Conservation (phyloP, 139 green algal species). For the Chlamydomonas urium region DNA sequence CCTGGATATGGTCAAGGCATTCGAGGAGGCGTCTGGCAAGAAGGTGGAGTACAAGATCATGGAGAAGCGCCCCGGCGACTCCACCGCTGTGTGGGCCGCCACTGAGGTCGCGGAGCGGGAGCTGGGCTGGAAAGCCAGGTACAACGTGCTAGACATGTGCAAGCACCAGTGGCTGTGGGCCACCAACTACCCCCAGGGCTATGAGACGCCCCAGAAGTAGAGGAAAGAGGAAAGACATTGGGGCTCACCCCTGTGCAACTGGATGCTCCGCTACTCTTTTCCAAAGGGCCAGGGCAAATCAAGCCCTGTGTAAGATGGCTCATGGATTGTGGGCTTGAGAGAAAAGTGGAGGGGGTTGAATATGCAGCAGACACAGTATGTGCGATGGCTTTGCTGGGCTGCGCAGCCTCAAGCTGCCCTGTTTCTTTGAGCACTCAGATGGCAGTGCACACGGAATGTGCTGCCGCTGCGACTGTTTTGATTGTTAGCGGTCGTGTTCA, state of each 20-base stretch:
- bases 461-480: too few relatives aligned
- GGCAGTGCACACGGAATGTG: too few relatives aligned
- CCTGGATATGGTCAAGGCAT: constrained; percentile 92
- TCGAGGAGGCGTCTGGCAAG: constrained; percentile 86
- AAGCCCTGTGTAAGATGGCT: background rate
- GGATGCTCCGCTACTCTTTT: background rate
- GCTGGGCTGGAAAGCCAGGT: constrained; percentile 89
- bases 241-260: background rate
- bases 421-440: too few relatives aligned
- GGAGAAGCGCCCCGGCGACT: constrained; percentile 73
- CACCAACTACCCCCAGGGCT: constrained; percentile 82
- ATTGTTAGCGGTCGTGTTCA: background rate
- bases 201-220: constrained; percentile 48
- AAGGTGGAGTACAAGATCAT: constrained; percentile 39
- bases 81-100: constrained; percentile 80
- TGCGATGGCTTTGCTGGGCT: too few relatives aligned
- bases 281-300: background rate
- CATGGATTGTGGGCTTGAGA: background rate
- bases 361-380: too few relatives aligned
- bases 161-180: constrained; percentile 93
- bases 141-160: constrained; percentile 87
- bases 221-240: background rate
- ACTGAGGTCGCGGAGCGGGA: constrained; percentile 82
- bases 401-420: too few relatives aligned
- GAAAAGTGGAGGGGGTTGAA: too few relatives aligned